phyloP scores from a whole-genome alignment of 1,284 basidiomycete genomes.

The Boletellus deceptivus region DNA sequence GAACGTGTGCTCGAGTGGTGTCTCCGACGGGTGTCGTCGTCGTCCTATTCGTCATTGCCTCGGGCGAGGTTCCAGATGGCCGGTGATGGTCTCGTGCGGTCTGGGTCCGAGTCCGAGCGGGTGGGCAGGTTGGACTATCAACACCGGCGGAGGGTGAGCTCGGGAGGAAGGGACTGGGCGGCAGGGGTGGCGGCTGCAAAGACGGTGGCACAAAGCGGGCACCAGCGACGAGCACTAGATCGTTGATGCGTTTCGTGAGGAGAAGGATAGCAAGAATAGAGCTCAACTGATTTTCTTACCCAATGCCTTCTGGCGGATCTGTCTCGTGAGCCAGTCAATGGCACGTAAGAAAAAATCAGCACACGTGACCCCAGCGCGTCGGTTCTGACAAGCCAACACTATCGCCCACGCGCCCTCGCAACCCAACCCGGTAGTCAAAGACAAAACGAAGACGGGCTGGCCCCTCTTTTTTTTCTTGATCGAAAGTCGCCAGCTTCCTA shows the following conservation, averaged over 20 bases:
- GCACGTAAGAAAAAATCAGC: too few relatives aligned
- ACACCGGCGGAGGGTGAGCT: slow-evolving; percentile 8
- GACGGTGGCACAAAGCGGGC: slow-evolving; percentile 11
- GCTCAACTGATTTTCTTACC: too few relatives aligned
- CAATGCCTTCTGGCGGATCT: too few relatives aligned
- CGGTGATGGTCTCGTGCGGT: neutral
- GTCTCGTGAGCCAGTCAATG: too few relatives aligned
- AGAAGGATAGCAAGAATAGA: too few relatives aligned
- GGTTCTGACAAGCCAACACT: too few relatives aligned
- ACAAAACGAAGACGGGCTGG: too few relatives aligned
- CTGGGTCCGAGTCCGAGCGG: neutral
- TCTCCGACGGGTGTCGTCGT: slow-evolving; percentile 42
- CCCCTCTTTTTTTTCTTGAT: too few relatives aligned
- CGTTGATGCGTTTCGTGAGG: neutral
- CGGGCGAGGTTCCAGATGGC: neutral
- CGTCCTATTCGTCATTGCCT: neutral
- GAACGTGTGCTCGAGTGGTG: slow-evolving; percentile 72
- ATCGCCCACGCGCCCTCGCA: too few relatives aligned
- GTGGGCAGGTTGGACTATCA: slow-evolving; percentile 20
- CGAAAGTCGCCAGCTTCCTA: too few relatives aligned
- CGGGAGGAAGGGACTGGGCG: slow-evolving; percentile 13
- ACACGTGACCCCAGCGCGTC: neutral
- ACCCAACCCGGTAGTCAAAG: too few relatives aligned
- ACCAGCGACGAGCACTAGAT: neutral
- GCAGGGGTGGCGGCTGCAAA: slow-evolving; percentile 24